These are phyloP conservation scores for Leonotis leonurus DNA, from an alignment of 257 asterid genomes.

Conservation along the genomic window DNA sequence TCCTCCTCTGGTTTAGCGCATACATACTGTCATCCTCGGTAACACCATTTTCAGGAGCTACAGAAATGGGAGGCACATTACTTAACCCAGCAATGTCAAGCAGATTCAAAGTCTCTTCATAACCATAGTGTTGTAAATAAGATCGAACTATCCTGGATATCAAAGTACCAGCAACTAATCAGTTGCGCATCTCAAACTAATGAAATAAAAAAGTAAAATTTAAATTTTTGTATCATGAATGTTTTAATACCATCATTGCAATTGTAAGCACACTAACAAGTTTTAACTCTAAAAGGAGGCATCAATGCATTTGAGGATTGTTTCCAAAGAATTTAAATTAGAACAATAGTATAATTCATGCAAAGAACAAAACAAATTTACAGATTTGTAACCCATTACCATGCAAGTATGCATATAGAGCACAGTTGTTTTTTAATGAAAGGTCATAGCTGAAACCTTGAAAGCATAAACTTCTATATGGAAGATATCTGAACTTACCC, in stretches of 20 bases:
- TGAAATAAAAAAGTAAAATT: background rate
- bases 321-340: background rate
- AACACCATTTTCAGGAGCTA: conserved; percentile 48
- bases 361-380: conserved; percentile 2
- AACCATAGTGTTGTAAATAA: conserved; percentile 89
- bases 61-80: conserved; percentile 59
- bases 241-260: background rate
- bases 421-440: background rate
- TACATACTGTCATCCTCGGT: conserved; percentile 41
- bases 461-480: background rate
- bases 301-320: background rate
- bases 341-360: background rate
- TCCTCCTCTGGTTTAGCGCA: conserved; percentile 57
- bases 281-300: background rate
- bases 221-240: background rate
- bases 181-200: conserved; percentile 3
- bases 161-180: conserved; percentile 12
- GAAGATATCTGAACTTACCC: conserved; percentile 45
- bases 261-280: background rate
- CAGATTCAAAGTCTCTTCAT: conserved; percentile 68
- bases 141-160: conserved; percentile 71
- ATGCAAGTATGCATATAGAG: background rate
- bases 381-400: background rate
- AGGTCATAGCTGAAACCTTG: conserved; percentile 6
- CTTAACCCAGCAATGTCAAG: conserved; percentile 63